These are phyloP conservation scores for Oryza officinalis DNA, from an alignment of 176 grass and related monocot species.

Conservation along the genomic window DNA sequence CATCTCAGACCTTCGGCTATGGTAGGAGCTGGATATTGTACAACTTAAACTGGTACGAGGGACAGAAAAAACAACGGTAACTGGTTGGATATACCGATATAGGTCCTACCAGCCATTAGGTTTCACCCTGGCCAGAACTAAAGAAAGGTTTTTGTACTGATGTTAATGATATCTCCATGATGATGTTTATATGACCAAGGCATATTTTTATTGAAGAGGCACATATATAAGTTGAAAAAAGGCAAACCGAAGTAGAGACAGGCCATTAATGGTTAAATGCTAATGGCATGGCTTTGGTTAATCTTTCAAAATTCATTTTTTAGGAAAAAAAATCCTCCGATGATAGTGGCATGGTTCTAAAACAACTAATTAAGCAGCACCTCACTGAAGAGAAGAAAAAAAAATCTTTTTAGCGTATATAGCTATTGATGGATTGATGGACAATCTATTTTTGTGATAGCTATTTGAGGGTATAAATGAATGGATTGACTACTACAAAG, in stretches of 20 bases:
- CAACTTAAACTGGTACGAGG: too few species aligned
- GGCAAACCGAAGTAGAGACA: not conserved
- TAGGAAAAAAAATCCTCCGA: not conserved
- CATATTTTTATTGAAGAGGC: not conserved
- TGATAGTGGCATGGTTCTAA: slow-evolving; percentile 3
- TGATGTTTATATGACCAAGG: not conserved
- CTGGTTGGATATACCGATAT: too few species aligned
- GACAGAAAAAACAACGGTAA: too few species aligned
- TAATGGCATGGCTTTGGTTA: not conserved
- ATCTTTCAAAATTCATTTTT: not conserved
- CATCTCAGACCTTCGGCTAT: too few species aligned
- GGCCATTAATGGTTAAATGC: not conserved
- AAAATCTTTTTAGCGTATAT: not conserved
- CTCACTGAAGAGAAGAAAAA: not conserved
- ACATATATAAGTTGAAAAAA: not conserved
- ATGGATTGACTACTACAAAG: too few species aligned
- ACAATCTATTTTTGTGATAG: too few species aligned
- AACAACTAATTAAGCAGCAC: not conserved
- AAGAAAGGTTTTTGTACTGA: not conserved
- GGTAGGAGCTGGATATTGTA: too few species aligned
- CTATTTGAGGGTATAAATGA: too few species aligned
- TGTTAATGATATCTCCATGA: not conserved
- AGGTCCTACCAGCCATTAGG: too few species aligned
- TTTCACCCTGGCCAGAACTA: not conserved
- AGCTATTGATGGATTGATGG: too few species aligned